These are phyloP conservation scores for Grosmannia penicillata DNA, from an alignment of 2,329 filamentous ascomycete species.

Conservation along the genomic window DNA sequence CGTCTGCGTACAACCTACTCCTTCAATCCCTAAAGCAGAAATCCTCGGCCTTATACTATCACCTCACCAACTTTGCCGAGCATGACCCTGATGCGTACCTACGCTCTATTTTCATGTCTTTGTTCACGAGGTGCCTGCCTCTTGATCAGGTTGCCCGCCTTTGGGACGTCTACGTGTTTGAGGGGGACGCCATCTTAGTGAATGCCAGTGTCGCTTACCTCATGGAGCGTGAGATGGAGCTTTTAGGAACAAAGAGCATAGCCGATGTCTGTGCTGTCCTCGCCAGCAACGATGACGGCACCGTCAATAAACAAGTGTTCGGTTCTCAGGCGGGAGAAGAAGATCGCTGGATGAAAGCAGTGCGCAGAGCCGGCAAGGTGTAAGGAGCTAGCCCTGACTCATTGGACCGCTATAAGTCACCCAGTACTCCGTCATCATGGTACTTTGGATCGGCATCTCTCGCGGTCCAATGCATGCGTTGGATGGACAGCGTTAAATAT, in stretches of 20 bases:
- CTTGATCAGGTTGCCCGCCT: slow-evolving; percentile 58
- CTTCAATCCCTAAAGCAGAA: slow-evolving; percentile 53
- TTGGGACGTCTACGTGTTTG: slow-evolving; percentile 75
- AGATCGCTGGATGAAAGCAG: slow-evolving; percentile 31
- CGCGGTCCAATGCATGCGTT: too few relatives aligned
- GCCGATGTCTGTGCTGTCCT: slow-evolving; percentile 28
- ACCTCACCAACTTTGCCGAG: slow-evolving; percentile 38
- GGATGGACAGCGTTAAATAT: too few relatives aligned
- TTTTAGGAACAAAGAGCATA: slow-evolving; percentile 30
- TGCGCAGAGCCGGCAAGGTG: too few relatives aligned
- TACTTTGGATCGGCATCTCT: too few relatives aligned
- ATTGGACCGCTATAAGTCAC: background rate
- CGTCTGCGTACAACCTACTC: slow-evolving; percentile 53
- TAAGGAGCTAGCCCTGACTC: background rate
- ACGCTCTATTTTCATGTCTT: slow-evolving; percentile 41
- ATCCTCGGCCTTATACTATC: slow-evolving; percentile 45
- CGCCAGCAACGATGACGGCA: slow-evolving; percentile 11
- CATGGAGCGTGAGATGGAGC: slow-evolving; percentile 32
- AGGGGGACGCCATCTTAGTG: slow-evolving; percentile 59
- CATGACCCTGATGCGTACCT: slow-evolving; percentile 40
- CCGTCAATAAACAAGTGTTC: slow-evolving; percentile 16
- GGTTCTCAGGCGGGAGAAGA: slow-evolving; percentile 30
- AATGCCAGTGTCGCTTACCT: slow-evolving; percentile 57
- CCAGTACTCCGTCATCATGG: too few relatives aligned
- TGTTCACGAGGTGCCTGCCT: slow-evolving; percentile 49